Evolutionary conservation across 352 stramenopile species (phyloP), one percentile per base, ranked within the genome.

Genomic region (Phytophthora agathidicida): DNA sequence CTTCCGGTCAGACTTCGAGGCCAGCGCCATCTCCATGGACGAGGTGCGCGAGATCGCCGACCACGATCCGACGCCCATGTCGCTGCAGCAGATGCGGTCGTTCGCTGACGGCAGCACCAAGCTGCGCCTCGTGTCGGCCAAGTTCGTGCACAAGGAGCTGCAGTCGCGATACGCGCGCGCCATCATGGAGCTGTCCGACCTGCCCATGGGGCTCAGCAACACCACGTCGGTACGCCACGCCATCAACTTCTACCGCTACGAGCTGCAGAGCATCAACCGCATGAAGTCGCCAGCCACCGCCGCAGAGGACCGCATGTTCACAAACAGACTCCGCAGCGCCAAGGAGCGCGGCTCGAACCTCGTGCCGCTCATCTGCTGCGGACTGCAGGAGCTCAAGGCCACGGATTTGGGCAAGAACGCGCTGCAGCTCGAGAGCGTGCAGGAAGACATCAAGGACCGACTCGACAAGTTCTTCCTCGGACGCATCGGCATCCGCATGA

Each of bases 401-500:
- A 89, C 81, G 5, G 77, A 89, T 27, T 44, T 86, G 1, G 79
- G 77, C 16, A 60, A 63, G 38, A 82, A 69, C 44, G 73, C 74
- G 17, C 68, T 91, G 48, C 68, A 74, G 43, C 65, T 83, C 20
- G 71, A 75, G 49, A 71, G 54, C 35, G 73, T 89, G 28, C 82
- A 91, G 48, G 75, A 89, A 20, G 80, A 89, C 45, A 74, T 91
- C 45, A 81, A 80, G 52, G 53, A 86, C 11, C 74, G 71, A 57
- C 78, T 99, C 23, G 98, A 99, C 75, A 85, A 86, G 37, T 99
- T 99, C 74, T 99, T 99, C 70, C 88, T 99, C 44, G 96, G 83
- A 20, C 86, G 98, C n/a, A 99, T 99, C 59, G 98, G 97, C 36
- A 99, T 99, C 72, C 93, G 98, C 36, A 98, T 99, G 55, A 84